Evolutionary conservation across 768 basidiomycete genomes (phyloP).

Genomic region (Amyloporia xantha): DNA sequence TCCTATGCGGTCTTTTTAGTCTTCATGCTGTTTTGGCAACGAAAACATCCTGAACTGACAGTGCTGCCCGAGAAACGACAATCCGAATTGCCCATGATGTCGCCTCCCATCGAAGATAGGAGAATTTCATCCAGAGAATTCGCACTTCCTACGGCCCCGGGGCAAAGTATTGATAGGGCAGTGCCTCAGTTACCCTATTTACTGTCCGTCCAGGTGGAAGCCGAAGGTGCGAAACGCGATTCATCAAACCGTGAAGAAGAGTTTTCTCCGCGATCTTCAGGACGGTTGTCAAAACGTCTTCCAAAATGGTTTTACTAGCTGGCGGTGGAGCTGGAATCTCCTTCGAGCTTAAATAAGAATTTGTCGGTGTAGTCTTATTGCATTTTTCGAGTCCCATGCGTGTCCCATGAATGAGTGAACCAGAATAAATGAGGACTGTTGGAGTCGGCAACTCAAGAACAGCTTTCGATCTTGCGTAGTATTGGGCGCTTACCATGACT

Average conservation of each 20-base stretch:
- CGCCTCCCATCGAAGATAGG: constrained; percentile 1
- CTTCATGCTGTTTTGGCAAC: constrained; percentile 29
- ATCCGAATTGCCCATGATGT: constrained; percentile 16
- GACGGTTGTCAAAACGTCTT: constrained; percentile 20
- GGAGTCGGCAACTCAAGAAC: too few species aligned
- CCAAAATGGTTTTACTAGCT: constrained; percentile 17
- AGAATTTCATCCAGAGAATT: neutral
- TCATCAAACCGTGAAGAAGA: constrained; percentile 2
- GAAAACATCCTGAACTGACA: constrained; percentile 17
- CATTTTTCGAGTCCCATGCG: too few species aligned
- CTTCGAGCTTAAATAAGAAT: too few species aligned
- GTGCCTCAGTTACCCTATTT: neutral
- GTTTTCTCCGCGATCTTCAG: constrained; percentile 3
- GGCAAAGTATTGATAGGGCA: neutral
- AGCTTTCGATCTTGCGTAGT: too few species aligned
- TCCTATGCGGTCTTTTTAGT: constrained; percentile 29
- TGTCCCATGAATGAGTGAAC: too few species aligned
- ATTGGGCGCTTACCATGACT: too few species aligned
- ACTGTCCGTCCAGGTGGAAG: neutral
- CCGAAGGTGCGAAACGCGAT: constrained; percentile 4
- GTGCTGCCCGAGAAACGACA: constrained; percentile 8
- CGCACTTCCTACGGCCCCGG: neutral
- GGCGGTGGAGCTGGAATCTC: too few species aligned
- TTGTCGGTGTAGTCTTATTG: too few species aligned
- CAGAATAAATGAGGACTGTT: too few species aligned